Base-by-base conservation (phyloP, 306 rosid species). In the Trifolium dubium region DNA sequence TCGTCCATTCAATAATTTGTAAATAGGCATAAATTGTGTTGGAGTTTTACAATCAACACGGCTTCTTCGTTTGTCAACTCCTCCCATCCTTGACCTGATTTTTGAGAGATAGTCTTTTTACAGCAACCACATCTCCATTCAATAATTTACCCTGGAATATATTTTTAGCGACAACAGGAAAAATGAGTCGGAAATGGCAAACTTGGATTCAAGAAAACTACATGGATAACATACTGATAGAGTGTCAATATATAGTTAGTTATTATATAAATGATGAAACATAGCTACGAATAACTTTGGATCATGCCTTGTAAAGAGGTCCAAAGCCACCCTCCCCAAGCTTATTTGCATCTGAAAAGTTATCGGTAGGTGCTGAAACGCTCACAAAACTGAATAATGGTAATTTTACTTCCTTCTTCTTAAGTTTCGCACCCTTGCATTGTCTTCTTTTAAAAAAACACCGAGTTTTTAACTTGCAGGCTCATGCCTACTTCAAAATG, bases 291-390 rank as follows among this genome's bases (percentile, higher is more conserved):
- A 23, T 23, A 23, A 23, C 23, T 23, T 23, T 23, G 23, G 23
- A 34, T 34, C 70, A 11, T 82, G 43, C 86, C 80, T 68, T 82
- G 58, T 78, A 78, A 73, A 82, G 80, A 2, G 80, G 82, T 68
- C 85, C 85, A 73, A 82, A 82, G 13, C 86, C 86, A 18, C 83
- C 83, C 66, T 82, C 86, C 9, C 86, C 82, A 8, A 73, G 83
- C 60, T 74, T 82, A 30, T 78, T 82, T 73, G 13, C 44, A 13
- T 12, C 12, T 63, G 80, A 82, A 17, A 82, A 78, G 30, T 68
- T 68, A 73, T 77, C 0, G 15, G 85, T 73, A 9, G 83, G 80
- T 1, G 74, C 62, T 2, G 83, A 64, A 63, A 82, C 83, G 17
- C 83, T 82, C 9, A 13, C 59, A 32, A 82, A 73, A 82, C 80